These are phyloP conservation scores for Pyrenophora seminiperda DNA, from an alignment of 2,329 filamentous ascomycete species.

Conservation along the genomic window DNA sequence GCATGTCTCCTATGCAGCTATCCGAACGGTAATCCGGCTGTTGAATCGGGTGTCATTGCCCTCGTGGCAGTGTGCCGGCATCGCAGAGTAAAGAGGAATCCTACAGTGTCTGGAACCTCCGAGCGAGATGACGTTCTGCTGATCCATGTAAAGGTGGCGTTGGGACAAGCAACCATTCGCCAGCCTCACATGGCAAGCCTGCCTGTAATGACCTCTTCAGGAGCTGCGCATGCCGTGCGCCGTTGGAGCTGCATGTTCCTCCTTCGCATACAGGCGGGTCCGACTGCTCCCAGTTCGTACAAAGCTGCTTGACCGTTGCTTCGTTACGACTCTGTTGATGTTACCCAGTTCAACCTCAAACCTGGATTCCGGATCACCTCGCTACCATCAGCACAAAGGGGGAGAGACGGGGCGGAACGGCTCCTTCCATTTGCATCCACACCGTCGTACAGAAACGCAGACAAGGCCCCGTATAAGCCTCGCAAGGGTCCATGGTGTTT, in stretches of 20 bases:
- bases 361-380: conserved; percentile 38
- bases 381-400: conserved; percentile 22
- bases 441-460: conserved; percentile 25
- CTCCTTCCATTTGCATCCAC: conserved; percentile 12
- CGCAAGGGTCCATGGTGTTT: conserved; percentile 10
- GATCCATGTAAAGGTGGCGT: conserved; percentile 19
- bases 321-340: conserved; percentile 28
- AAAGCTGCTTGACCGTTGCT: conserved; percentile 16
- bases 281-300: conserved; percentile 15
- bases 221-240: conserved; percentile 38
- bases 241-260: conserved; percentile 21
- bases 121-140: conserved; percentile 4
- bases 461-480: conserved; percentile 19
- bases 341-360: conserved; percentile 39
- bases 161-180: conserved; percentile 6
- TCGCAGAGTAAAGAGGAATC: conserved; percentile 7
- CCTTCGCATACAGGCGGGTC: conserved; percentile 16
- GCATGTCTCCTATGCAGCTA: conserved; percentile 34
- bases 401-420: conserved; percentile 15
- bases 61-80: conserved; percentile 15
- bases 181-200: conserved; percentile 12
- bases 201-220: conserved; percentile 19
- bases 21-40: conserved; percentile 24
- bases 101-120: conserved; percentile 3
- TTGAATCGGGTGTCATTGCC: conserved; percentile 32